Evolutionary conservation across 345 rosid species (phyloP).

Genomic region (Eucalyptus regnans): DNA sequence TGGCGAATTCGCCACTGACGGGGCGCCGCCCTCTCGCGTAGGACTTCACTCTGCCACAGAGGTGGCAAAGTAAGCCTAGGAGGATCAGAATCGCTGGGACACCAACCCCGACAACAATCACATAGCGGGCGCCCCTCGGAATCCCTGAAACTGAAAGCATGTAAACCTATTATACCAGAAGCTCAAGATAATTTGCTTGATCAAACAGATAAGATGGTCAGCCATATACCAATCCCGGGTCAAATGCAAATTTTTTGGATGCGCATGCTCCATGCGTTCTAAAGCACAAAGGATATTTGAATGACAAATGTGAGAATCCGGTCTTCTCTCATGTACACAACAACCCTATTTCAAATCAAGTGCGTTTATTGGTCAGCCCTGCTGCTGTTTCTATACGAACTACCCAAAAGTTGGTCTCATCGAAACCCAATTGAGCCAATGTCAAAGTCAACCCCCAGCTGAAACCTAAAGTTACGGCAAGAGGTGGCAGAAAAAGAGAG

Average conservation of each 20-base stretch:
- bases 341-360: not conserved
- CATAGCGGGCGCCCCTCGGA: conserved; percentile 28
- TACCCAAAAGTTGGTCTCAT: not conserved
- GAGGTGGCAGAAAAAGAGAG: not conserved
- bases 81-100: conserved; percentile 30
- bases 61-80: conserved; percentile 18
- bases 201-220: not conserved
- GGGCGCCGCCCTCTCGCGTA: not conserved
- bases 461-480: not conserved
- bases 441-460: not conserved
- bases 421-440: not conserved
- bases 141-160: conserved; percentile 27
- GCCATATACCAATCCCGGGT: not conserved
- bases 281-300: not conserved
- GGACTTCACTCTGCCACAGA: conserved; percentile 19
- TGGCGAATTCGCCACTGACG: not conserved
- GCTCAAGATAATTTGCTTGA: not conserved
- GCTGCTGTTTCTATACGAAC: not conserved
- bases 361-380: not conserved
- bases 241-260: not conserved
- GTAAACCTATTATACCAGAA: not conserved
- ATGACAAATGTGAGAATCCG: not conserved
- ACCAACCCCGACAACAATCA: conserved; percentile 41
- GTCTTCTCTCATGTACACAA: not conserved
- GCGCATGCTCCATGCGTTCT: not conserved